Base-by-base conservation (phyloP, 1,284 basidiomycete species). In the Pterulicium gracile region DNA sequence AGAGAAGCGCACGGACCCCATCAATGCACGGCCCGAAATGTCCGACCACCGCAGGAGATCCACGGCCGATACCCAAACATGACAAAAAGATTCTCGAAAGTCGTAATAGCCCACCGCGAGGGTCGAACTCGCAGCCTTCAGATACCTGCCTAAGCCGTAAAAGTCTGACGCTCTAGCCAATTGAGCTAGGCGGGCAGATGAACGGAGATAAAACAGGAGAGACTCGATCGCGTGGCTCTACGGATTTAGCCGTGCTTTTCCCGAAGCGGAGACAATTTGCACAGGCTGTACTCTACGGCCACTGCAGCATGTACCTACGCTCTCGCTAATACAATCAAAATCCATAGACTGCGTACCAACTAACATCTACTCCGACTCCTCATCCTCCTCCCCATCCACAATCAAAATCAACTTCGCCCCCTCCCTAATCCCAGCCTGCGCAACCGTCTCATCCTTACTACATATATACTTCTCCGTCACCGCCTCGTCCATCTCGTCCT, bases 91-190 rank as follows among this genome's bases (percentile, higher is more conserved):
- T 21, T 41, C 55, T 55, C 56, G 56, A 51, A 46, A 24, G 36
- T 42, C 42, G 17, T 36, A 46, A 44, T 81, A 85, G 82, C 80
- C 82, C 82, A 86, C 81, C 81, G 82, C 80, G 82, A 85, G 83
- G 81, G 81, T 86, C 83, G 82, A 86, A 87, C 82, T 84, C 80
- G 81, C 82, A 87, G 81, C 82, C 82, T 85, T 86, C 83, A 82
- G 79, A 82, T 80, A 53, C 44, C 55, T 49, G 44, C 49, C 49
- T 51, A 53, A 56, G 44, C 52, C 54, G 24, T 69, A 67, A 65
- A 63, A 72, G 71, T 70, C 67, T 68, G 69, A 74, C 68, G 67
- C 68, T 72, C 68, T 73, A 72, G 70, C 71, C 69, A 68, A 75
- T 73, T 74, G 72, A 75, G 70, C 72, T 75, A 75, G 70, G 69